These are phyloP conservation scores for Candida insectalens DNA, from an alignment of 805 yeast genomes.

Conservation along the genomic window DNA sequence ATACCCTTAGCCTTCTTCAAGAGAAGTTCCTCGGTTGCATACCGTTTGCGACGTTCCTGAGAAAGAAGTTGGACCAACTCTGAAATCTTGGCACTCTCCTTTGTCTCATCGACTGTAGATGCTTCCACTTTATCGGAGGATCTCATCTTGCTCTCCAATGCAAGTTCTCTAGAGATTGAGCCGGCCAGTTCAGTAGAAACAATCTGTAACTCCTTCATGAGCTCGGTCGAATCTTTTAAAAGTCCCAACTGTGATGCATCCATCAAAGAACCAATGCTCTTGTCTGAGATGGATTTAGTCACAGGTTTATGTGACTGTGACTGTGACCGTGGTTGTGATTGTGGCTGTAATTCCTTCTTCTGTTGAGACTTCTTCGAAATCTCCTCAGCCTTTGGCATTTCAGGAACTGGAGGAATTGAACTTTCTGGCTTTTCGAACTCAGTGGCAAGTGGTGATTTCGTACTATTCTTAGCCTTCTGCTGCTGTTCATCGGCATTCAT, in stretches of 20 bases:
- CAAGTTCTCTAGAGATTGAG: slow-evolving; percentile 61
- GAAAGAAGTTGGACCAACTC: slow-evolving; percentile 47
- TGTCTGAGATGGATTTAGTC: no score
- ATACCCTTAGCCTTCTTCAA: slow-evolving; percentile 29
- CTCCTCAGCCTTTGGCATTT: neutral
- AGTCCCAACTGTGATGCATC: slow-evolving; percentile 55
- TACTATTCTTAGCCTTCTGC: slow-evolving; percentile 3
- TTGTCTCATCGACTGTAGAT: slow-evolving; percentile 20
- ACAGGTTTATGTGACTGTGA: neutral
- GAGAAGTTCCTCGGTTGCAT: slow-evolving; percentile 63
- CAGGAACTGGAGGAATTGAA: neutral
- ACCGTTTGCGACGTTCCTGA: slow-evolving; percentile 56
- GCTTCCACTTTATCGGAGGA: slow-evolving; percentile 5
- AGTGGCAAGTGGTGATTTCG: neutral
- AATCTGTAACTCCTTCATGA: slow-evolving; percentile 54
- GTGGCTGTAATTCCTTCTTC: neutral
- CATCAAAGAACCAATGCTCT: slow-evolving; percentile 19
- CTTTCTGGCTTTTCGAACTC: neutral
- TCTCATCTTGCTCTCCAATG: slow-evolving; percentile 37
- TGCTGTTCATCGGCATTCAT: slow-evolving; percentile 7
- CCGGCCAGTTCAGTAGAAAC: slow-evolving; percentile 67
- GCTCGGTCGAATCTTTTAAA: slow-evolving; percentile 46
- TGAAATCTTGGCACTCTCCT: slow-evolving; percentile 34
- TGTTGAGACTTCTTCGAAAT: neutral
- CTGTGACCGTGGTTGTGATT: neutral